phyloP scores from a whole-genome alignment of 2,329 filamentous ascomycete genomes.

The Phaeomoniella chlamydospora region DNA sequence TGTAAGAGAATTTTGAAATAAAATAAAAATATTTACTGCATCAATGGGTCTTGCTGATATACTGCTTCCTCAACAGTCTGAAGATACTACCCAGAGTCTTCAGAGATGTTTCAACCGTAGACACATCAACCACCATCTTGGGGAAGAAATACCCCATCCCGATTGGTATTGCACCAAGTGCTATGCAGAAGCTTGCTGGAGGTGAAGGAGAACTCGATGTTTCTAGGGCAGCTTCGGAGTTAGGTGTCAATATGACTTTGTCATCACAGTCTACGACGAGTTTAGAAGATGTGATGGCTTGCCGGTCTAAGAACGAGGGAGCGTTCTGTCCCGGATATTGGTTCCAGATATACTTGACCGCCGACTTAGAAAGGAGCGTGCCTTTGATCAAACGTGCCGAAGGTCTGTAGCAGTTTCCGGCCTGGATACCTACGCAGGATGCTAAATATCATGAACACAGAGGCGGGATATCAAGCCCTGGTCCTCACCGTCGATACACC shows the following conservation, averaged over 20 bases:
- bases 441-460: too few species aligned
- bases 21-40: too few species aligned
- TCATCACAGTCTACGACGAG: conserved; percentile 31
- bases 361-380: conserved; percentile 25
- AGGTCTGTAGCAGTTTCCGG: too few species aligned
- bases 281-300: conserved; percentile 35
- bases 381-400: too few species aligned
- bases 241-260: conserved; percentile 31
- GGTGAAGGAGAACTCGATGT: conserved; percentile 36
- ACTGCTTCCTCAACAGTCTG: conserved; percentile 33
- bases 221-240: conserved; percentile 28
- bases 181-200: conserved; percentile 38
- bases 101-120: conserved; percentile 18
- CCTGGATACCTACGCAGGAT: too few species aligned
- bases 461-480: conserved; percentile 37
- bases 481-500: conserved; percentile 42
- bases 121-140: conserved; percentile 29
- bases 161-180: conserved; percentile 38
- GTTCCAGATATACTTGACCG: conserved; percentile 28
- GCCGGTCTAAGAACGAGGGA: conserved; percentile 18
- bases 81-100: conserved; percentile 26
- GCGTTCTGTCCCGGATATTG: conserved; percentile 41
- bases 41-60: too few species aligned
- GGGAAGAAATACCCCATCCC: conserved; percentile 31
- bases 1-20: too few species aligned